phyloP scores from a whole-genome alignment of 768 basidiomycete genomes.

The Filobasidium wieringae region DNA sequence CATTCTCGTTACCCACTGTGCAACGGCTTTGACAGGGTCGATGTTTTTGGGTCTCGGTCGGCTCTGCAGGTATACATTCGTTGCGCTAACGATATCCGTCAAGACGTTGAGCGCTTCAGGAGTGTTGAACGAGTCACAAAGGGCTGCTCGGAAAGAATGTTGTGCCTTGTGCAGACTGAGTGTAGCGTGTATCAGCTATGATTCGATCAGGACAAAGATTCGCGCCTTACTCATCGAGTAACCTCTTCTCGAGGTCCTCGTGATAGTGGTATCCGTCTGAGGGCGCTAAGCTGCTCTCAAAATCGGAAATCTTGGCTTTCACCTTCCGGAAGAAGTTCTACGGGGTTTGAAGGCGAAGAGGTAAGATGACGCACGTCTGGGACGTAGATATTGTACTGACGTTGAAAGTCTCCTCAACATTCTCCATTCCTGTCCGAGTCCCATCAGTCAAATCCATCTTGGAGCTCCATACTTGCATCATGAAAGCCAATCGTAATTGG shows the following conservation, averaged over 20 bases:
- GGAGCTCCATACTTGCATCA: conserved; percentile 80
- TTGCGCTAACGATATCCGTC: conserved; percentile 66
- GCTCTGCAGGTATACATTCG: conserved; percentile 67
- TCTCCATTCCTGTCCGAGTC: conserved; percentile 70
- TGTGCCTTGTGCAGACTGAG: conserved; percentile 63
- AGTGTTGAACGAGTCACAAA: conserved; percentile 97
- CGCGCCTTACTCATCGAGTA: conserved; percentile 51
- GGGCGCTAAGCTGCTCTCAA: conserved; percentile 21
- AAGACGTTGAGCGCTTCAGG: conserved; percentile 65
- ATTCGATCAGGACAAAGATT: conserved; percentile 10
- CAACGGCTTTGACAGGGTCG: conserved; percentile 50
- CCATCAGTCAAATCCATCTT: conserved; percentile 90
- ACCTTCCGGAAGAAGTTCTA: conserved; percentile 90
- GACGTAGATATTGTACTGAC: conserved; percentile 44
- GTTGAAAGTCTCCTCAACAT: conserved; percentile 70
- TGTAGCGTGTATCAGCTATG: no score
- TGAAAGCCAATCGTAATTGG: conserved; percentile 81
- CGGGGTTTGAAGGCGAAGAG: no score
- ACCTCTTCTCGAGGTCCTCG: conserved; percentile 51
- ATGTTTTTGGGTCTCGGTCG: conserved; percentile 43
- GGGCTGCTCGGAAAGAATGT: conserved; percentile 62
- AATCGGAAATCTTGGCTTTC: conserved; percentile 64
- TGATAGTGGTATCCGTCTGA: conserved; percentile 42
- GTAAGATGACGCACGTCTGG: background rate
- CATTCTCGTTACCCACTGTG: conserved; percentile 45